Conservation (phyloP, 23 red algal genomes). For the Gracilaria gracilis region DNA sequence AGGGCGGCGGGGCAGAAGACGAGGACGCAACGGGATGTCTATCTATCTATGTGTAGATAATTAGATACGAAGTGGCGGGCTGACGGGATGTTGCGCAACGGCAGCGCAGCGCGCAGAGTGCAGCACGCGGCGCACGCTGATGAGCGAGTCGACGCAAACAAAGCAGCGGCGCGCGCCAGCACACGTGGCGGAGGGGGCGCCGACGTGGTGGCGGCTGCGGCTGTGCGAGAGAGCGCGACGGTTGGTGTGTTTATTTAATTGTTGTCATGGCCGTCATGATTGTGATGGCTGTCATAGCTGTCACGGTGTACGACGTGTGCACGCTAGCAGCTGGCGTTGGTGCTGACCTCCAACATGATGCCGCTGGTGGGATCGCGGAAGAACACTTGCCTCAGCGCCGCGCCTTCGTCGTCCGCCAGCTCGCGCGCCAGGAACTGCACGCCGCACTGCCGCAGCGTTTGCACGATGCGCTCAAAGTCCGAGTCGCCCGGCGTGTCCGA, state of each 20-base stretch:
- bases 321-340: constrained; percentile 47
- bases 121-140: background rate
- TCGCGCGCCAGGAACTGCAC: constrained; percentile 19
- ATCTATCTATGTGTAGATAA: too few relatives aligned
- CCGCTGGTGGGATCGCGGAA: constrained; percentile 57
- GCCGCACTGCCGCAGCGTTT: background rate
- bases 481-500: constrained; percentile 5
- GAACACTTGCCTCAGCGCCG: constrained; percentile 35
- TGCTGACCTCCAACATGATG: constrained; percentile 50
- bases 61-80: too few relatives aligned
- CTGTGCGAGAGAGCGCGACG: background rate
- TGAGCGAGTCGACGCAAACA: background rate
- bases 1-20: background rate
- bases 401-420: background rate
- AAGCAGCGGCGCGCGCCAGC: background rate
- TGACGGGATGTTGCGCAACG: too few relatives aligned
- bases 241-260: too few relatives aligned
- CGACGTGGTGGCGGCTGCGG: too few relatives aligned
- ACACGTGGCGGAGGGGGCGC: constrained; percentile 5
- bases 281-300: too few relatives aligned
- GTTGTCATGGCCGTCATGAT: too few relatives aligned
- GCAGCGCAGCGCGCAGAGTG: too few relatives aligned
- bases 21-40: background rate
- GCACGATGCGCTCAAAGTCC: constrained; percentile 35
- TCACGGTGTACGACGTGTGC: too few relatives aligned